These are phyloP conservation scores for Fusarium oligoseptatum DNA, from an alignment of 2,329 filamentous ascomycete genomes.

Conservation along the genomic window DNA sequence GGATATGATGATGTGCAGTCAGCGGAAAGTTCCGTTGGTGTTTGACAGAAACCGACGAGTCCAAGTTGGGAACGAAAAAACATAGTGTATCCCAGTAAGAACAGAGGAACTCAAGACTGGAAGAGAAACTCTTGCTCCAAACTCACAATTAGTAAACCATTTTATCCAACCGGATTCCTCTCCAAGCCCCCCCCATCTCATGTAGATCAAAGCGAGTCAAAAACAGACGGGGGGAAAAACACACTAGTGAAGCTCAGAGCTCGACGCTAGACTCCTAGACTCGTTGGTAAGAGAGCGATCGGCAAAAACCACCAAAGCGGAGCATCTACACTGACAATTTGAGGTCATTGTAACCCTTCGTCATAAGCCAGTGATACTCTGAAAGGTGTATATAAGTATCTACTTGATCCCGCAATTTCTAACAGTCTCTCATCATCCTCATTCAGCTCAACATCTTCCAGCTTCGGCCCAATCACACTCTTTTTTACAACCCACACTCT, in stretches of 20 bases:
- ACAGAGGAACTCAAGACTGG: too few species aligned
- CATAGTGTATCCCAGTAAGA: too few species aligned
- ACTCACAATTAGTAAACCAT: not conserved
- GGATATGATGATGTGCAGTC: constrained; percentile 1
- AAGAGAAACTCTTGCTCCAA: not conserved
- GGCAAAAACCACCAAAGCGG: constrained; percentile 13
- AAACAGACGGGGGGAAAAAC: not conserved
- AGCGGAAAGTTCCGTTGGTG: not conserved
- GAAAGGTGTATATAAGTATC: constrained; percentile 18
- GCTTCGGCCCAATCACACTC: constrained; percentile 2
- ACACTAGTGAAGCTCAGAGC: not conserved
- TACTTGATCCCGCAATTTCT: not conserved
- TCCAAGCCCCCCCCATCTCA: not conserved
- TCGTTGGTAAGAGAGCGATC: constrained; percentile 23
- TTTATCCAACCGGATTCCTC: not conserved
- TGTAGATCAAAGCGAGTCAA: not conserved
- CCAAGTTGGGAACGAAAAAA: not conserved
- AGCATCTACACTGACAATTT: not conserved
- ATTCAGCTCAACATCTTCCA: constrained; percentile 14
- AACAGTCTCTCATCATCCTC: constrained; percentile 6
- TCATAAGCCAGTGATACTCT: not conserved
- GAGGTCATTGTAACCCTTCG: not conserved
- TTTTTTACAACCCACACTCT: not conserved
- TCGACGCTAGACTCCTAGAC: constrained; percentile 14
- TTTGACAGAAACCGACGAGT: not conserved